Percentiles rank a stretch among this genome's conserved stretches.
These are phyloP conservation scores for Lactifluus pinguis DNA, from an alignment of 768 basidiomycete species.

Conservation along the genomic window DNA sequence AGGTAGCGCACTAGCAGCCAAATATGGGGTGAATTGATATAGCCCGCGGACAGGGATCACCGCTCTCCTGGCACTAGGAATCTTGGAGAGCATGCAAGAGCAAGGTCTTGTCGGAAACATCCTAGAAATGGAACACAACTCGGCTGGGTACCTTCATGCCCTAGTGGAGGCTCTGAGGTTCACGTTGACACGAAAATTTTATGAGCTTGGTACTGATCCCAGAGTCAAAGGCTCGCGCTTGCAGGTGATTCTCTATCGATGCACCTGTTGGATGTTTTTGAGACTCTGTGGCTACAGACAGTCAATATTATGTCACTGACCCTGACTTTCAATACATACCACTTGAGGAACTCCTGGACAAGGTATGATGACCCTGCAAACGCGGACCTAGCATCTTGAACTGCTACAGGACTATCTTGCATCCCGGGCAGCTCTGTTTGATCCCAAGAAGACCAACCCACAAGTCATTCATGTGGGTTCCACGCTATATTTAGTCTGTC, in stretches of 20 bases:
- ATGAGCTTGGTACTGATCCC: background rate
- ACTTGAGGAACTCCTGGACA: constrained; percentile 74
- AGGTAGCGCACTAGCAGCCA: constrained; percentile 33
- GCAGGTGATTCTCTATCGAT: constrained; percentile 43
- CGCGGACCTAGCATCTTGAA: background rate
- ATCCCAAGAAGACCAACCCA: constrained; percentile 56
- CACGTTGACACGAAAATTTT: constrained; percentile 19
- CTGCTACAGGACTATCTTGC: constrained; percentile 68
- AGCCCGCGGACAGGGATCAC: constrained; percentile 54
- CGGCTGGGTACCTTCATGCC: constrained; percentile 77
- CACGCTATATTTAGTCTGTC: background rate
- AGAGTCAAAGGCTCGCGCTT: constrained; percentile 39
- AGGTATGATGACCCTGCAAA: constrained; percentile 37
- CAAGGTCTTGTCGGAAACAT: constrained; percentile 62
- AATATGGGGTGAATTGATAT: background rate
- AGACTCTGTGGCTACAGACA: constrained; percentile 40
- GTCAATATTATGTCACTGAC: constrained; percentile 87
- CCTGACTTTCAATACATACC: constrained; percentile 73
- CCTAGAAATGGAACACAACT: constrained; percentile 82
- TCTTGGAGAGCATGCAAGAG: constrained; percentile 78
- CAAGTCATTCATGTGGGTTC: constrained; percentile 44
- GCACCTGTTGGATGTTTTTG: background rate
- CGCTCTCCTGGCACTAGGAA: constrained; percentile 85
- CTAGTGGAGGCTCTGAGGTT: constrained; percentile 80
- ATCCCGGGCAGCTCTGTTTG: constrained; percentile 69